Evolutionary conservation across 371 early-diverging fungal species (phyloP), one percentile per base, ranked within the genome.

Genomic region (Mycotypha africana): DNA sequence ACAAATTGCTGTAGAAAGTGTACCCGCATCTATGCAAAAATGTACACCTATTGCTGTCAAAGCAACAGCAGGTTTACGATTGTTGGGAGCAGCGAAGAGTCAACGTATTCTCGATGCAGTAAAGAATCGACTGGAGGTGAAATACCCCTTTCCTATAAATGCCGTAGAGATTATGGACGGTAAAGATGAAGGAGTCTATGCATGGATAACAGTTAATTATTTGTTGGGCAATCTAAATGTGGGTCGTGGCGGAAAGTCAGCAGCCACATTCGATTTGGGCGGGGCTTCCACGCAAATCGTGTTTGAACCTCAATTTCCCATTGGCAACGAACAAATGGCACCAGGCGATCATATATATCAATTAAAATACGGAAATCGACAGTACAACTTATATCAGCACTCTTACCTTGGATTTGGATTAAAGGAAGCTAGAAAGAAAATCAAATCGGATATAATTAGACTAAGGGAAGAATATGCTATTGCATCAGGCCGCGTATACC

Each of bases 181-280:
- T 10, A 77, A 70, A 38, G 92, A 96, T 61, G 98, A 98, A 79
- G 98, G 94, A 32, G 88, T 96, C 6, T 97, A 79, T 72, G 97
- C 97, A n/a, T 97, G 98, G 98, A 89, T 97, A 44, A 96, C 97
- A 0, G 92, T 96, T 37, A 97, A 97, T 60, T 96, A 89, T 55
- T 70, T 97, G n/a, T 70, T 94, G 21, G 66, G 67, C 2, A 75
- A 71, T 16, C 47, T 87, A 22, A 62, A 72, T 7, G 43, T 55
- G 20, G 65, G 70, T 42, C 51, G 65, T 10, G 54, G 51, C 28
- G 70, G 58, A 15, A 58, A 77, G 3, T 93, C 94, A 2, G 94
- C 86, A 2, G 97, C 92, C 3, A 82, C 93, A n/a, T 84, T 97
- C 74, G 98, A 97, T 66, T 70, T 97, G 44, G 98, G 98, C 28